phyloP scores from a whole-genome alignment of 768 basidiomycete genomes.

The Lactarius sp. region DNA sequence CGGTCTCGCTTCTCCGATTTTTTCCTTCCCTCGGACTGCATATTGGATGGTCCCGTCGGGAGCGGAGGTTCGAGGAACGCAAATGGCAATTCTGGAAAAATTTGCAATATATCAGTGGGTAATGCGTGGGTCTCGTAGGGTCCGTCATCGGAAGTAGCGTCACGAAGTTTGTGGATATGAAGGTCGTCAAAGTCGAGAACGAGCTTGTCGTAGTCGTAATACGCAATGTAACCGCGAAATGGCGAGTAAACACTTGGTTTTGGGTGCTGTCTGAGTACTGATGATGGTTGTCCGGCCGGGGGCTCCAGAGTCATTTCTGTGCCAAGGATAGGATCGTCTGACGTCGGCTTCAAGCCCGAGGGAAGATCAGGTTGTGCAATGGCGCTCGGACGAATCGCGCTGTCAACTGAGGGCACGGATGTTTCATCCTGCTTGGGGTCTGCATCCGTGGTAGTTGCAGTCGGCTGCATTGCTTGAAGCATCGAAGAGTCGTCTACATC shows the following conservation, averaged over 20 bases:
- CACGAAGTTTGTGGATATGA: constrained; percentile 29
- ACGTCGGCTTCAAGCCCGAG: constrained; percentile 19
- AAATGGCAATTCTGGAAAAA: constrained; percentile 82
- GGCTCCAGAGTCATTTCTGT: not conserved
- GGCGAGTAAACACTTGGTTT: constrained; percentile 48
- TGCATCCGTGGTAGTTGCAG: constrained; percentile 36
- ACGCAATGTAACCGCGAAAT: constrained; percentile 53
- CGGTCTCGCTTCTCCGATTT: constrained; percentile 47
- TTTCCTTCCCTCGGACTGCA: constrained; percentile 31
- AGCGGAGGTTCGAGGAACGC: constrained; percentile 45
- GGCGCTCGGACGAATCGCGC: not conserved
- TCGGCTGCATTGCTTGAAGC: constrained; percentile 29
- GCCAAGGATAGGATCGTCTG: constrained; percentile 19
- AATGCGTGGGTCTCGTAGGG: constrained; percentile 30
- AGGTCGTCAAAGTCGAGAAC: constrained; percentile 52
- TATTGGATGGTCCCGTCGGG: constrained; percentile 1
- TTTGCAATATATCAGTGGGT: constrained; percentile 50
- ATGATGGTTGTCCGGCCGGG: constrained; percentile 8
- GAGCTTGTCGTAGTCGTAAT: constrained; percentile 39
- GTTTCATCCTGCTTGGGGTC: constrained; percentile 31
- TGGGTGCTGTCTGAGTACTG: constrained; percentile 32
- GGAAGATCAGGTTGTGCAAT: constrained; percentile 3
- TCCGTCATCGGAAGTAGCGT: constrained; percentile 1
- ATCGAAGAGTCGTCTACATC: constrained; percentile 55
- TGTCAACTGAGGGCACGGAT: not conserved